Percentiles rank a stretch among this genome's conserved stretches.
phyloP scores from a whole-genome alignment of 1,139 yeast species.

The Pichia sp. region DNA sequence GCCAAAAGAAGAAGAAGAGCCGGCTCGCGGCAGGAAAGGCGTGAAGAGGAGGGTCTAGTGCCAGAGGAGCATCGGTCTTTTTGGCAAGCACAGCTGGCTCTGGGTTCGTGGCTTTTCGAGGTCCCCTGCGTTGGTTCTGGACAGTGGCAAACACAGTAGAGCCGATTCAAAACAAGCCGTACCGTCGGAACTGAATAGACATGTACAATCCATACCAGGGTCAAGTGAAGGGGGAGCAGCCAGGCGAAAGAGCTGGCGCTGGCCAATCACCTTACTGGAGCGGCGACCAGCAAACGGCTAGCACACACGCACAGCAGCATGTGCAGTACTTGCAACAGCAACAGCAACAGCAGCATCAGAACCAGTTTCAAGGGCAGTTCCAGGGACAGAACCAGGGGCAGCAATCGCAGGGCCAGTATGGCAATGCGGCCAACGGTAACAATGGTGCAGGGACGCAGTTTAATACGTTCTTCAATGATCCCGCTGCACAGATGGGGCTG shows the following conservation, averaged over 20 bases:
- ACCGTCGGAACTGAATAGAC: not conserved
- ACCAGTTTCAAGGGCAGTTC: not conserved
- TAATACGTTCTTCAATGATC: slow-evolving; percentile 60
- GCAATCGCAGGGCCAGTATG: slow-evolving; percentile 6
- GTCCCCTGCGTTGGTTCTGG: no score
- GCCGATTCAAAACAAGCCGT: not conserved
- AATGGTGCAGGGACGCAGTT: slow-evolving; percentile 12
- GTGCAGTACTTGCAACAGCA: slow-evolving; percentile 5
- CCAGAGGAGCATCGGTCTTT: not conserved
- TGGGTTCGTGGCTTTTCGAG: not conserved
- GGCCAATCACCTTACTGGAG: slow-evolving; percentile 17
- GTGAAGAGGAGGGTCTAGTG: no score
- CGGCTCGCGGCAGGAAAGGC: not conserved
- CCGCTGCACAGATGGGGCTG: slow-evolving; percentile 79
- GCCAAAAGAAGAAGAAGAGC: not conserved
- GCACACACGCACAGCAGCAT: not conserved
- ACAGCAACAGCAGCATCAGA: slow-evolving; percentile 7
- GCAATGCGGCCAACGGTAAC: not conserved
- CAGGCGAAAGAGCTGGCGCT: slow-evolving; percentile 15
- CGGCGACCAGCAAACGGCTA: slow-evolving; percentile 17
- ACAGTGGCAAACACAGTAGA: not conserved
- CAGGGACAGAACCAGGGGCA: not conserved
- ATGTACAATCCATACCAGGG: slow-evolving; percentile 39
- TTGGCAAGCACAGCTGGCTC: not conserved
- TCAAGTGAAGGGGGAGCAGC: slow-evolving; percentile 16